Base-by-base conservation (phyloP, 2,329 filamentous ascomycete species). In the Cytospora leucostoma region DNA sequence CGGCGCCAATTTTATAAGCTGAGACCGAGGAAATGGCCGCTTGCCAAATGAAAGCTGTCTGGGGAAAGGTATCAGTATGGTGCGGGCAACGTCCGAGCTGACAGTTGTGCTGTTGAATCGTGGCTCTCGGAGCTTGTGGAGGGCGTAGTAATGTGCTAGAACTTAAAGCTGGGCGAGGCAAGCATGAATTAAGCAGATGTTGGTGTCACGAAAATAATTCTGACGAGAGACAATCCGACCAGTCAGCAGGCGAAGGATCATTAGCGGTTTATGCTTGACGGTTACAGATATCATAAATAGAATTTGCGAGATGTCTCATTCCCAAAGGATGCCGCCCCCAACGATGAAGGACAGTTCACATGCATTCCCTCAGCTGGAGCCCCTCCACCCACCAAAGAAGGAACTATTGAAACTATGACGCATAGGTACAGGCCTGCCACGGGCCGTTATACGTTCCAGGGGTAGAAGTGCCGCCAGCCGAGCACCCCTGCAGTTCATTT, bases 1-100 rank as follows among this genome's bases (percentile, higher is more conserved):
- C 27, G 49, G 47, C 54, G 52, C 59, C 63, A 62, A 65, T 32
- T 49, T 61, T 27, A 47, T 15, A 56, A 15, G n/a, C 3, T 15
- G 19, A 17, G 51, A 52, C 40, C 32, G 54, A 51, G 33, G 54
- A 19, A 19, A 56, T 50, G 40, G 61, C 33, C 34, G 61, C 35
- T 12, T n/a, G 27, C 32, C 37, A 38, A 37, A 17, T 3, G n/a
- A 47, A 17, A 21, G 44, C 21, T 12, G 7, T 47, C n/a, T 17
- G 44, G 2, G 5, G 21, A 47, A 21, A 17, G n/a, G 38, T 47
- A 21, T 44, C 40, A n/a, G n/a, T 47, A 47, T 47, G 44, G 44
- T 47, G 44, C 44, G 44, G 44, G 51, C 59, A 38, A 37, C 27
- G 59, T 55, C 59, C 52, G 40, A 55, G 38, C 51, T 33, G 47